Conservation (phyloP, 2,329 filamentous ascomycete species). For the Parastagonospora avenae region DNA sequence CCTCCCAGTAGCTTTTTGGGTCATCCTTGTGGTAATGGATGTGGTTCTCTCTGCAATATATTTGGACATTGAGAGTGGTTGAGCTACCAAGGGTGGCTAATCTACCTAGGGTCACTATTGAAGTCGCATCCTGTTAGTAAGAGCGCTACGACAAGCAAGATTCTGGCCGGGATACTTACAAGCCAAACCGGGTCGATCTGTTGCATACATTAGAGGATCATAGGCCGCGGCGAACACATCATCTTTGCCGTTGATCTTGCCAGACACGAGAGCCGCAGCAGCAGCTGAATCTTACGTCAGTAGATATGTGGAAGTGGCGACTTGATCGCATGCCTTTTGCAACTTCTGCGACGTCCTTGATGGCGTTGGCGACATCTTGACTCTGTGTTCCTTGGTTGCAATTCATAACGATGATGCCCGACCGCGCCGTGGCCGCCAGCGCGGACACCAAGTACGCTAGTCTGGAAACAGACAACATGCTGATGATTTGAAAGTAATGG, state of each 20-base stretch:
- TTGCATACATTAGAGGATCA: background rate
- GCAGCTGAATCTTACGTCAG: background rate
- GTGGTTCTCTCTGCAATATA: background rate
- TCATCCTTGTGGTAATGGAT: background rate
- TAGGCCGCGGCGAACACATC: background rate
- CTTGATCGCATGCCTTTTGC: background rate
- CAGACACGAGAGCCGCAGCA: background rate
- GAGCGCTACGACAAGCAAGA: background rate
- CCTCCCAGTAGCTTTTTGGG: background rate
- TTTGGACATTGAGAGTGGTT: background rate
- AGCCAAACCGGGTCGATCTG: background rate
- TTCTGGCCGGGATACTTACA: background rate
- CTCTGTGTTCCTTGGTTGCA: background rate
- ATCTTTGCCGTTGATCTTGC: background rate
- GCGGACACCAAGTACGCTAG: background rate
- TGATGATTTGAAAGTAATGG: background rate
- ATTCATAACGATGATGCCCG: background rate
- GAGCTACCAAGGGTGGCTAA: background rate
- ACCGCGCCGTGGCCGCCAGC: background rate
- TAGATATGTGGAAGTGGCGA: background rate
- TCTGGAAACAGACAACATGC: background rate
- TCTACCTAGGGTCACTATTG: background rate
- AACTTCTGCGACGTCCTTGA: background rate
- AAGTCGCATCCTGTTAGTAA: background rate
- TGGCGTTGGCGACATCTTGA: background rate